Evolutionary conservation across 148 eudicot species (phyloP), one percentile per base, ranked within the genome.

Genomic region (Rhododendron molle): DNA sequence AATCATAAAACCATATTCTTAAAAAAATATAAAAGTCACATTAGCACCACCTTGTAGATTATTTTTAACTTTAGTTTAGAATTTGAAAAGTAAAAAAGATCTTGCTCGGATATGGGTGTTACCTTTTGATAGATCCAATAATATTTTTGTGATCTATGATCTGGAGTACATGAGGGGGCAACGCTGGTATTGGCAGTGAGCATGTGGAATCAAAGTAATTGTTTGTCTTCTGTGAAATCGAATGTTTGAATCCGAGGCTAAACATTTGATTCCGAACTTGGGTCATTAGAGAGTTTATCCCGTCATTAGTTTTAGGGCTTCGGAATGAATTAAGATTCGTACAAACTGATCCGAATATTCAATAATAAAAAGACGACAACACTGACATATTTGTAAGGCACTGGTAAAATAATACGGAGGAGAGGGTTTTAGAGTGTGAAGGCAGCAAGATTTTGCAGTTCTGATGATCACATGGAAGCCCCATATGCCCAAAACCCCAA

Each of bases 291-390:
- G 0, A 46, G 2, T 46, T 46, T 46, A 7, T 0, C 8, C 1
- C 0, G 44, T 40, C 44, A 7, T 40, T 40, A 6, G 8, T 1
- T 46, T 46, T 2, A 46, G 12, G 11, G 3, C 0, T 2, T 0
- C 11, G 12, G 12, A 46, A 46, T 46, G 12, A 46, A 46, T 46
- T 0, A 46, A 46, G 12, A 0, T 46, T 0, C 1, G 47, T 8
- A 0, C 0, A 12, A 50, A 0, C 1, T 50, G 54, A 13, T 16
- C 0, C 0, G 16, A 1, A 50, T 0, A 50, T 50, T 50, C 0
- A 10, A 13, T 50, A 11, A 50, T 11, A 50, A 50, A 50, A 50
- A 58, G 65, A 20, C 0, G n/a, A 58, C 23, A 18, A 58, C 65
- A 0, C 2, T 32, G 13, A 60, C 26, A 60, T 23, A 76, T 5